Conservation (phyloP, 2,329 filamentous ascomycete species). For the Clarireedia paspali region DNA sequence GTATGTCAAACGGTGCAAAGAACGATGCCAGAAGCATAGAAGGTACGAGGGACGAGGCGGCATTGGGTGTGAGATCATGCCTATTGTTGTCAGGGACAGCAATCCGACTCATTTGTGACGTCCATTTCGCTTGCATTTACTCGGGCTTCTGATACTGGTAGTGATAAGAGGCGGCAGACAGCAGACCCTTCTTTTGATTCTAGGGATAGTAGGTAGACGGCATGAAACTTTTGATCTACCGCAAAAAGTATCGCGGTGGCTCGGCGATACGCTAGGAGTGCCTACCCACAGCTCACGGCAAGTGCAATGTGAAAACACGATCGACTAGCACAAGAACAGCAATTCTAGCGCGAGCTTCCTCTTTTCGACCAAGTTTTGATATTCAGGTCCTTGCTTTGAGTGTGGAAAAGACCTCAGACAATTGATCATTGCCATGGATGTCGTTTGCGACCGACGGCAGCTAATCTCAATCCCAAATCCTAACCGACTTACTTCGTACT, state of each 20-base stretch:
- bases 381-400: neutral
- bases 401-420: neutral
- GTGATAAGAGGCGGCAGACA: neutral
- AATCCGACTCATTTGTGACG: neutral
- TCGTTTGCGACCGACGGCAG: neutral
- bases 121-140: neutral
- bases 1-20: neutral
- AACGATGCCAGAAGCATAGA: neutral
- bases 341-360: neutral
- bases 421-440: neutral
- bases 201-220: neutral
- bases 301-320: neutral
- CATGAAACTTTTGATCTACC: neutral
- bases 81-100: neutral
- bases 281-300: neutral
- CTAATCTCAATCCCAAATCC: neutral
- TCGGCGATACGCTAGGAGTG: neutral
- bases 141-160: neutral
- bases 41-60: neutral
- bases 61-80: neutral
- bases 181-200: neutral
- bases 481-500: neutral
- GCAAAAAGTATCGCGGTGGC: neutral
- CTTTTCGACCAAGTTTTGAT: neutral
- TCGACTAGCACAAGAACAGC: neutral